Base-by-base conservation (phyloP, 1,284 basidiomycete species). In the Microbotryum lychnidis-dioicae region DNA sequence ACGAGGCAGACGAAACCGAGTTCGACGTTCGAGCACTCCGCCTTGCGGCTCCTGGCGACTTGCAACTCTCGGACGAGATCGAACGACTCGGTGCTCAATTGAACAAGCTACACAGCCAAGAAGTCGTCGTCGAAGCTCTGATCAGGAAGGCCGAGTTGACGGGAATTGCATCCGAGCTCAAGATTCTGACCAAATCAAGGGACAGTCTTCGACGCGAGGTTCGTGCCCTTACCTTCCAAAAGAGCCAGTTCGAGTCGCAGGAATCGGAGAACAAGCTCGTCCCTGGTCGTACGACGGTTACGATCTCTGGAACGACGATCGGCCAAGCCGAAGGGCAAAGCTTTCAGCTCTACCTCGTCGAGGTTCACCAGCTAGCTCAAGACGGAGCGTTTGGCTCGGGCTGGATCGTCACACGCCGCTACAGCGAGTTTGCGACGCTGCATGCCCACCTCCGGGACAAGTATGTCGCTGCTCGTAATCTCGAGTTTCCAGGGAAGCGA, bases 121-220 rank as follows among this genome's bases (percentile, higher is more conserved):
- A 89, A 57, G 77, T 81, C 21, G 87, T 93, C 76, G 80, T 98
- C 16, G 86, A 88, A 63, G 87, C 85, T 1, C 79, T 97, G 37
- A 88, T 96, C 69, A 86, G 88, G 67, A 93, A 94, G 74, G 94
- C 94, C 0, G 94, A 97, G 73, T 77, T 97, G 49, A 91, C 90
- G 0, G 94, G 93, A 0, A 89, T 91, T 71, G 83, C 81, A 2
- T 84, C 87, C 69, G 92, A 97, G 76, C 80, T 93, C 27, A 83
- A 82, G 58, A 80, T 97, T 23, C 81, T 97, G 52, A 82, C 80
- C 54, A 87, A 84, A 67, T 93, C 90, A 1, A 87, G 87, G 70
- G 81, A 85, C 10, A 84, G 89, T 0, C 83, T 97, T 73, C 83
- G 80, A 45, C 80, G 90, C 53, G 92, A 97, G 72, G 78, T 91